Percentiles rank a stretch among this genome's conserved stretches.
Evolutionary conservation across 352 stramenopile species (phyloP).

Genomic region (Phytophthora fragariaefolia): DNA sequence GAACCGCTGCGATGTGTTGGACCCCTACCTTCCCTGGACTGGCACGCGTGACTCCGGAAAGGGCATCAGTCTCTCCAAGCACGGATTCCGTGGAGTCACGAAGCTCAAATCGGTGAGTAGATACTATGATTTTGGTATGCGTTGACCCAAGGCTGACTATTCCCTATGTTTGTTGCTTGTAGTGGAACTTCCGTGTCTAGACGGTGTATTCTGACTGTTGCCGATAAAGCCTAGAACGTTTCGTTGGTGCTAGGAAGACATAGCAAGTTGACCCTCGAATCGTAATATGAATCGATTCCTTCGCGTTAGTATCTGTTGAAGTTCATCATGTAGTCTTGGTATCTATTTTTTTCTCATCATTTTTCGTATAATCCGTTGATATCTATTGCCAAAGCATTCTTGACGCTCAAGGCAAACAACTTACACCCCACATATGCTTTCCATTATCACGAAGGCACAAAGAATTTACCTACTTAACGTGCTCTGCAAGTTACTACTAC

Average conservation of each 20-base stretch:
- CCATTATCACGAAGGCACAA: too few relatives aligned
- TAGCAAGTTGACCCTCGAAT: conserved; percentile 2
- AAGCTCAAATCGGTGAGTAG: conserved; percentile 78
- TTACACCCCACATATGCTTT: too few relatives aligned
- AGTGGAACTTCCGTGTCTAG: conserved; percentile 83
- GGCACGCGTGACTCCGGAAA: conserved; percentile 83
- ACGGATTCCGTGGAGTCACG: conserved; percentile 80
- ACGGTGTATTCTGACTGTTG: conserved; percentile 7
- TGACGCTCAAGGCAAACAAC: too few relatives aligned
- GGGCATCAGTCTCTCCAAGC: conserved; percentile 82
- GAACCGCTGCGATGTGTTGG: conserved; percentile 86
- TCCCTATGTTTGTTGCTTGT: conserved; percentile 15
- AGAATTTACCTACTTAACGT: too few relatives aligned
- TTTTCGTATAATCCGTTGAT: too few relatives aligned
- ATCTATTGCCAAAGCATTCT: too few relatives aligned
- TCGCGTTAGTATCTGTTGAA: background rate
- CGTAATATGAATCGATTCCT: background rate
- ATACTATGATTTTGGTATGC: conserved; percentile 1
- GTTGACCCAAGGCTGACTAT: conserved; percentile 10
- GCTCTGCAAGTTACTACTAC: too few relatives aligned
- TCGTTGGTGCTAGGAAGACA: conserved; percentile 4
- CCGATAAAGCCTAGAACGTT: background rate
- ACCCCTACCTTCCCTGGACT: conserved; percentile 86
- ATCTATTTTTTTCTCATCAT: too few relatives aligned
- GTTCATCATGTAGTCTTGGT: too few relatives aligned